Evolutionary conservation across 495 filamentous ascomycete species (phyloP).

Genomic region (Neurospora hispaniola): DNA sequence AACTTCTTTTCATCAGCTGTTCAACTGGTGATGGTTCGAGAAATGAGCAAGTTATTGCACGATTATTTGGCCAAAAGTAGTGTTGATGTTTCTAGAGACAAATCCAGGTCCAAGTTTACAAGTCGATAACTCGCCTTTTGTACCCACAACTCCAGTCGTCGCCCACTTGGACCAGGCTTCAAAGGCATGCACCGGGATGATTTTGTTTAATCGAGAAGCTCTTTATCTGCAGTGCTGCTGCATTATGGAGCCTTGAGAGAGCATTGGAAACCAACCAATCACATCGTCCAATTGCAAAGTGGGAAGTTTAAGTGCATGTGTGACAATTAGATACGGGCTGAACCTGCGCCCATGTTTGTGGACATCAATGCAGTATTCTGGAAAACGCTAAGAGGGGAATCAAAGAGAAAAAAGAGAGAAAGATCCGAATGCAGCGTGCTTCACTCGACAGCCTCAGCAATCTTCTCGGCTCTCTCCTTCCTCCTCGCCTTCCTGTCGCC

Average conservation of each 20-base stretch:
- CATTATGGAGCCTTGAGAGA: background rate
- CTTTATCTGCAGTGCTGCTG: background rate
- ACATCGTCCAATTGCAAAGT: background rate
- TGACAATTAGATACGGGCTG: background rate
- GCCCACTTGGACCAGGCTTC: background rate
- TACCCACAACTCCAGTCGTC: background rate
- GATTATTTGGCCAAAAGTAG: background rate
- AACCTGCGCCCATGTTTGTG: background rate
- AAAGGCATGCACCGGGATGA: background rate
- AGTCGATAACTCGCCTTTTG: background rate
- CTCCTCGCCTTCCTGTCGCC: conserved; percentile 16
- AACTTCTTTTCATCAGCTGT: background rate
- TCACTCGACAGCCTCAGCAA: conserved; percentile 6
- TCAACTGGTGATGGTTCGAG: background rate
- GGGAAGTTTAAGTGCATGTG: background rate
- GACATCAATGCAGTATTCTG: background rate
- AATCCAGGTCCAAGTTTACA: background rate
- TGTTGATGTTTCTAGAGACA: background rate
- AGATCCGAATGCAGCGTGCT: background rate
- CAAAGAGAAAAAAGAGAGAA: background rate
- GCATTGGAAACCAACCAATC: background rate
- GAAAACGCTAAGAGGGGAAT: background rate
- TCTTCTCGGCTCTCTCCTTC: conserved; percentile 19
- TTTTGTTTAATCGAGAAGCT: background rate
- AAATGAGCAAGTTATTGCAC: background rate